Evolutionary conservation across 148 eudicot genomes (phyloP).

Genomic region (Dysphania ambrosioides): DNA sequence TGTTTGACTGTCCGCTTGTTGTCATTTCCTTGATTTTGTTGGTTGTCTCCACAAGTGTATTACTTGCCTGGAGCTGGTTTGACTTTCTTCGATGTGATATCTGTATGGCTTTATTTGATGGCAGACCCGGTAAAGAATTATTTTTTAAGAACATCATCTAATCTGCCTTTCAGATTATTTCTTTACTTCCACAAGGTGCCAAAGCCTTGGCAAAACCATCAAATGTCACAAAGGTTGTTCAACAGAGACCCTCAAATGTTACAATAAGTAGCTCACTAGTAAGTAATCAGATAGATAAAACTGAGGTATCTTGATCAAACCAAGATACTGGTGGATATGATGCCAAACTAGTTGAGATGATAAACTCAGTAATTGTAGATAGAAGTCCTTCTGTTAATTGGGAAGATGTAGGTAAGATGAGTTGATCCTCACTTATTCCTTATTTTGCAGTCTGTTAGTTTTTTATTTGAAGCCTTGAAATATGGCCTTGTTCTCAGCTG

Average conservation of each 20-base stretch:
- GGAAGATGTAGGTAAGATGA: conserved; percentile 91
- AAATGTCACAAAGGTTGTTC: conserved; percentile 28
- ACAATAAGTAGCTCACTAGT: conserved; percentile 33
- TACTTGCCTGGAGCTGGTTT: neutral
- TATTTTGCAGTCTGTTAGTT: too few relatives aligned
- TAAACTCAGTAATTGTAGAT: conserved; percentile 88
- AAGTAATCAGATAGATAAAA: too few relatives aligned
- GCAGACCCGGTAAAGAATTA: neutral
- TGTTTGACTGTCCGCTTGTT: neutral
- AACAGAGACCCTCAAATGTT: conserved; percentile 39
- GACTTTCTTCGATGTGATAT: neutral
- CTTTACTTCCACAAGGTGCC: conserved; percentile 42
- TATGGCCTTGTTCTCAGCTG: conserved; percentile 52
- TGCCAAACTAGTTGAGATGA: conserved; percentile 78
- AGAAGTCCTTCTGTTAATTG: conserved; percentile 96
- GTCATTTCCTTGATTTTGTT: neutral
- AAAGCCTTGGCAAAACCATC: conserved; percentile 35
- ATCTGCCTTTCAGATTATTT: conserved; percentile 33
- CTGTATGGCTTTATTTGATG: neutral
- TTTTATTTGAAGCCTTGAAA: too few relatives aligned
- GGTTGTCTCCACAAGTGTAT: neutral
- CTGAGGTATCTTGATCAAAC: conserved; percentile 43
- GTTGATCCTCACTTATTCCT: conserved; percentile 12
- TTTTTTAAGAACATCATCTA: neutral
- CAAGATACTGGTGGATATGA: conserved; percentile 61